A percentile compares a stretch with the other conserved stretches of the same genome.
These are phyloP conservation scores for Plasmopara muralis DNA, from an alignment of 352 stramenopile species.

Conservation along the genomic window DNA sequence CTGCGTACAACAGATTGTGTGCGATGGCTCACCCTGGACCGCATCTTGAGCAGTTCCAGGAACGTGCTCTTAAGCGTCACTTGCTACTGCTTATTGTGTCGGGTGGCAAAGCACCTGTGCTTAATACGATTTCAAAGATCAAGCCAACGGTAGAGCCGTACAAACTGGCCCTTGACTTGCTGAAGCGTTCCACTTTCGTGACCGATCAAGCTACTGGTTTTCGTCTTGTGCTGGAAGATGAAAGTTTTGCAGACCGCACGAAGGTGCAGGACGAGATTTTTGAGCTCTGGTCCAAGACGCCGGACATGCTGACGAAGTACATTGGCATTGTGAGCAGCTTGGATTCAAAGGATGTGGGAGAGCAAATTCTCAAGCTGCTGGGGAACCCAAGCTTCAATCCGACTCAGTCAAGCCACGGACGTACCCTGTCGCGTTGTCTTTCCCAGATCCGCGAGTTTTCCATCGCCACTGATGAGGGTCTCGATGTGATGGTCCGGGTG, in stretches of 20 bases:
- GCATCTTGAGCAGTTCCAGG: constrained; percentile 66
- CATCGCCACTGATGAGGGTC: constrained; percentile 62
- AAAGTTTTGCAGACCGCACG: constrained; percentile 43
- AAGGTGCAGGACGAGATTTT: constrained; percentile 68
- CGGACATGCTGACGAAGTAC: constrained; percentile 77
- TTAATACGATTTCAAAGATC: constrained; percentile 37
- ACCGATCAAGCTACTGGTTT: constrained; percentile 58
- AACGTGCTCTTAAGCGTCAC: constrained; percentile 61
- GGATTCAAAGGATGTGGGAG: constrained; percentile 50
- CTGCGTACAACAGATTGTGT: constrained; percentile 49
- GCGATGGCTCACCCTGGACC: constrained; percentile 34
- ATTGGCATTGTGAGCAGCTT: constrained; percentile 68
- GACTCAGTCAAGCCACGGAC: constrained; percentile 62
- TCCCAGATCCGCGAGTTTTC: constrained; percentile 74
- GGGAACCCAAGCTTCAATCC: constrained; percentile 71
- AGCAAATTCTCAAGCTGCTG: constrained; percentile 65
- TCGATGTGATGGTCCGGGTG: constrained; percentile 61
- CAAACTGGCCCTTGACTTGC: constrained; percentile 47
- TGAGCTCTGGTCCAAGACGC: constrained; percentile 59
- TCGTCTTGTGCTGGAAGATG: constrained; percentile 57
- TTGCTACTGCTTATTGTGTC: constrained; percentile 56
- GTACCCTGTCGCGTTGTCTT: constrained; percentile 52
- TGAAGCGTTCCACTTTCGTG: constrained; percentile 64
- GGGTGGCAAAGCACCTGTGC: constrained; percentile 39
- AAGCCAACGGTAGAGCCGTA: constrained; percentile 35